Conservation (phyloP, 1,284 basidiomycete genomes). For the Microbotryum violaceum region DNA sequence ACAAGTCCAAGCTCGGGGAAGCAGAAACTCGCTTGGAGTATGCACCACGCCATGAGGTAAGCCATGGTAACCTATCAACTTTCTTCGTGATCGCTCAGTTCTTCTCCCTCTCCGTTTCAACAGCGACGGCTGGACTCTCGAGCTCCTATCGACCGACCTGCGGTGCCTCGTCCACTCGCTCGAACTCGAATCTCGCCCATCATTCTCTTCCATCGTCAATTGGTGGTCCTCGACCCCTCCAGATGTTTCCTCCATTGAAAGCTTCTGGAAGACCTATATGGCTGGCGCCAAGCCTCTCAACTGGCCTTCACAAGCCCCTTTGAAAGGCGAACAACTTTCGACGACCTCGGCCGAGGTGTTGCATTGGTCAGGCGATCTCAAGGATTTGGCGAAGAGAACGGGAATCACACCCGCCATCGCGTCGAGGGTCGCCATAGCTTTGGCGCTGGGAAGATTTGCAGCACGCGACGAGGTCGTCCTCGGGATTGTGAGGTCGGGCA, state of each 20-base stretch:
- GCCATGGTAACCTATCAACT: neutral
- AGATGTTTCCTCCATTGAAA: neutral
- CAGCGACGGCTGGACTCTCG: conserved; percentile 35
- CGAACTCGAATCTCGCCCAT: conserved; percentile 8
- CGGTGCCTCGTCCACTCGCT: conserved; percentile 23
- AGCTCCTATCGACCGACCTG: conserved; percentile 32
- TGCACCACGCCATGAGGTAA: conserved; percentile 34
- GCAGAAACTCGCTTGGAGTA: conserved; percentile 29
- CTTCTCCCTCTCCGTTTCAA: too few species aligned
- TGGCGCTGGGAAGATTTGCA: conserved; percentile 24
- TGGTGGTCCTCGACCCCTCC: conserved; percentile 19
- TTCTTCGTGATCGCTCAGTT: too few species aligned
- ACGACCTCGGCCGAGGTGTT: conserved; percentile 16
- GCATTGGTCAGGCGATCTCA: conserved; percentile 27
- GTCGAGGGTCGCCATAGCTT: conserved; percentile 24
- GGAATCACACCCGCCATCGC: conserved; percentile 34
- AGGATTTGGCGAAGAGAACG: conserved; percentile 10
- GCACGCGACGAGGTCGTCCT: conserved; percentile 21
- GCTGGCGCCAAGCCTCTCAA: conserved; percentile 12
- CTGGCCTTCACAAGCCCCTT: conserved; percentile 18
- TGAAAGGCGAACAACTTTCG: conserved; percentile 18
- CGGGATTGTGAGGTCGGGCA: conserved; percentile 33
- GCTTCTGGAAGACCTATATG: conserved; percentile 30
- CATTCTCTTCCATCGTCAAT: conserved; percentile 22
- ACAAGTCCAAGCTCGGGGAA: neutral